phyloP scores from a whole-genome alignment of 352 stramenopile genomes.

The Pythium grandisporangium region DNA sequence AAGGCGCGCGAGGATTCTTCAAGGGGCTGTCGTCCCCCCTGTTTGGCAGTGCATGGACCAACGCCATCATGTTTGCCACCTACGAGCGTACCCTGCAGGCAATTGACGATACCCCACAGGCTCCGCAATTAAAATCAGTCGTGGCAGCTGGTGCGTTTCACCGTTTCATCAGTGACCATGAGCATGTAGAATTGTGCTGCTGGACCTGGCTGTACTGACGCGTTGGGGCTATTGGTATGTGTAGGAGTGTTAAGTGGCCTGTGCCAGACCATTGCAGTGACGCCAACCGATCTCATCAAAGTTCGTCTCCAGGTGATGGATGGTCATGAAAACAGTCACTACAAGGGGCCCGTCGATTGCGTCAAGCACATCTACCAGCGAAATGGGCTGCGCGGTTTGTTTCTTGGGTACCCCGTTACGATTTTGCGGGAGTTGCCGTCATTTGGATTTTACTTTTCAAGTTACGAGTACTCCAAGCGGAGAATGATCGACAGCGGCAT shows the following conservation, averaged over 20 bases:
- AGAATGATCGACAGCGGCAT: constrained; percentile 44
- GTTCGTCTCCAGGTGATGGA: constrained; percentile 76
- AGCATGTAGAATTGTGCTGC: too few species aligned
- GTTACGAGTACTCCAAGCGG: constrained; percentile 77
- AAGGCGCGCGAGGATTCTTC: constrained; percentile 74
- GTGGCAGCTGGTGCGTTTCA: constrained; percentile 34
- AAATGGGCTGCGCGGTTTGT: constrained; percentile 49
- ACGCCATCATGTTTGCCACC: constrained; percentile 79
- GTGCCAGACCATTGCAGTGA: constrained; percentile 64
- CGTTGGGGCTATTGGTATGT: not conserved
- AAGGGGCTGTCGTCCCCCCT: constrained; percentile 79
- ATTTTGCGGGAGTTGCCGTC: constrained; percentile 71
- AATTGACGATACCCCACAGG: constrained; percentile 43
- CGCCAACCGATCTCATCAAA: constrained; percentile 79
- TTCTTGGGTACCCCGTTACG: constrained; percentile 67
- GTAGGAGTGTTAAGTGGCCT: constrained; percentile 55
- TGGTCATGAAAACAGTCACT: constrained; percentile 43
- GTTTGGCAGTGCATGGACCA: constrained; percentile 76
- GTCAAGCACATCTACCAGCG: constrained; percentile 61
- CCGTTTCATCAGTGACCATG: not conserved
- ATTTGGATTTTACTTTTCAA: constrained; percentile 78
- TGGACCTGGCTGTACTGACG: too few species aligned
- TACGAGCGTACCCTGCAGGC: constrained; percentile 64
- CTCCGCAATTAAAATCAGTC: constrained; percentile 54
- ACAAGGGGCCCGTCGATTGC: constrained; percentile 63